These are phyloP conservation scores for Echinochloa phyllopogon DNA, from an alignment of 176 grass and related monocot species.

Conservation along the genomic window DNA sequence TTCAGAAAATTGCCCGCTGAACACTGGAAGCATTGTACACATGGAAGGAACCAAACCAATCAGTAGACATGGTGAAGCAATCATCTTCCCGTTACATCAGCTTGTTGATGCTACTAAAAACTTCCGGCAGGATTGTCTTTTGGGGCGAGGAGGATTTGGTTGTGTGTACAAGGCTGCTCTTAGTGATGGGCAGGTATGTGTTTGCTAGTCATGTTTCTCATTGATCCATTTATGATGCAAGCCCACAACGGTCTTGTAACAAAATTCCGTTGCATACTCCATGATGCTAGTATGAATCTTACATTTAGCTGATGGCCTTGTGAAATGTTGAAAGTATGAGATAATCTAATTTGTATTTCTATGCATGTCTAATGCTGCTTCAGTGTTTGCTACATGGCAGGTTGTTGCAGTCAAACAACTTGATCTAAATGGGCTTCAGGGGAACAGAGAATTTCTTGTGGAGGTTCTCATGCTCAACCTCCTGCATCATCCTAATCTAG, in stretches of 20 bases:
- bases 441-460: constrained; percentile 84
- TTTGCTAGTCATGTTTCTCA: constrained; percentile 29
- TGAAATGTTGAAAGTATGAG: background rate
- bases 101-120: constrained; percentile 63
- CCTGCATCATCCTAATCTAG: constrained; percentile 77
- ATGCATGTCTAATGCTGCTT: constrained; percentile 32
- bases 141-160: constrained; percentile 76
- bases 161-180: constrained; percentile 68
- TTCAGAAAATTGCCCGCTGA: constrained; percentile 51
- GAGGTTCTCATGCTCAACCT: constrained; percentile 85
- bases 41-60: constrained; percentile 26
- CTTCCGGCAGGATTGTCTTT: constrained; percentile 57
- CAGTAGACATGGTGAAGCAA: constrained; percentile 33
- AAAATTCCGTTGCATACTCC: background rate
- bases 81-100: constrained; percentile 62
- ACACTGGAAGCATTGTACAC: constrained; percentile 1
- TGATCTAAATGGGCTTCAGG: constrained; percentile 74
- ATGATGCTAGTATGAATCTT: background rate
- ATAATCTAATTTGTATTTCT: background rate
- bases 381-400: constrained; percentile 50
- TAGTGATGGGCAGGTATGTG: constrained; percentile 54
- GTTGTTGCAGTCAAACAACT: constrained; percentile 90
- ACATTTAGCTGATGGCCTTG: background rate
- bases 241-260: background rate
- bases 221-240: background rate